These are phyloP conservation scores for Pseudogymnoascus sp. DNA, from an alignment of 2,329 filamentous ascomycete genomes.

Conservation along the genomic window DNA sequence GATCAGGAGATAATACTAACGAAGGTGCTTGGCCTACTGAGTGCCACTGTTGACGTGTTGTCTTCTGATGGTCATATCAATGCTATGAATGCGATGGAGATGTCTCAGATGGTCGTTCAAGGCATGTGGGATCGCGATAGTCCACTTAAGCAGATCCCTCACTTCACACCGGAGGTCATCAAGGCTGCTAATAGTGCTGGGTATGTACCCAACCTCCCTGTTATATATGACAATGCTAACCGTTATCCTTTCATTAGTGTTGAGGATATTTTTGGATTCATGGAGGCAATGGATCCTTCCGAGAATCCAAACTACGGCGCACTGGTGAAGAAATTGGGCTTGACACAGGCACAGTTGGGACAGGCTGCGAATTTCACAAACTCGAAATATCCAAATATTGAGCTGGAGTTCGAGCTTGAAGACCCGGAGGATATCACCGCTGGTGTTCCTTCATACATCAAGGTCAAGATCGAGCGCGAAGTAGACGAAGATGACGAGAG, in stretches of 20 bases:
- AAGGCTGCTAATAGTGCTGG: slow-evolving; percentile 72
- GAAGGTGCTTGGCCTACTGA: slow-evolving; percentile 80
- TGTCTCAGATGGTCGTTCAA: slow-evolving; percentile 98
- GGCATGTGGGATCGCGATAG: slow-evolving; percentile 98
- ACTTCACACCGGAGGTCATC: slow-evolving; percentile 78
- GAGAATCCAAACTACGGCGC: slow-evolving; percentile 77
- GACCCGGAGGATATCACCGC: slow-evolving; percentile 73
- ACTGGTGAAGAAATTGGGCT: slow-evolving; percentile 68
- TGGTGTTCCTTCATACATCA: slow-evolving; percentile 73
- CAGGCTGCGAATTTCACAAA: slow-evolving; percentile 96
- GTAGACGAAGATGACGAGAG: slow-evolving; percentile 61
- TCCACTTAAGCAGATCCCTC: slow-evolving; percentile 93
- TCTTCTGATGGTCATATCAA: slow-evolving; percentile 95
- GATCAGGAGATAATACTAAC: slow-evolving; percentile 84
- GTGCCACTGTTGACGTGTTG: slow-evolving; percentile 87
- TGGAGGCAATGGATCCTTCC: slow-evolving; percentile 96
- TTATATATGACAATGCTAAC: slow-evolving; percentile 26
- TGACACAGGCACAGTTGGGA: slow-evolving; percentile 73
- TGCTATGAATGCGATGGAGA: slow-evolving; percentile 97
- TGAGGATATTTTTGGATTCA: slow-evolving; percentile 94
- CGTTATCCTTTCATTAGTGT: slow-evolving; percentile 44
- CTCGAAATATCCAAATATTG: slow-evolving; percentile 89
- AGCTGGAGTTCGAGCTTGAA: slow-evolving; percentile 79
- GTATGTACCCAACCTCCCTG: slow-evolving; percentile 39
- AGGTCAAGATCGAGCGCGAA: slow-evolving; percentile 77